Base-by-base conservation (phyloP, 2,329 filamentous ascomycete genomes). In the Colletotrichum sp. region DNA sequence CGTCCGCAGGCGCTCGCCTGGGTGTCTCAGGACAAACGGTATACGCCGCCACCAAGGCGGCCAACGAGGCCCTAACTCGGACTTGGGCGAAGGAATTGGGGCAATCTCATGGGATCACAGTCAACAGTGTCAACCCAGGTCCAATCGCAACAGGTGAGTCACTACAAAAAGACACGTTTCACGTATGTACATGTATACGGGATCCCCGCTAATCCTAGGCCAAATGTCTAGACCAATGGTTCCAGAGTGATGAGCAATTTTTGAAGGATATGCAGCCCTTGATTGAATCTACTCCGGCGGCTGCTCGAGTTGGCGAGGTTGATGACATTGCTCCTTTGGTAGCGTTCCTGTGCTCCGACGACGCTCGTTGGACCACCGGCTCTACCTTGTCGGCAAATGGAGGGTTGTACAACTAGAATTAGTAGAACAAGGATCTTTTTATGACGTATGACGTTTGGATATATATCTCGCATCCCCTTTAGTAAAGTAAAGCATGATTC, bases 11-110 rank as follows among this genome's bases (percentile, higher is more conserved):
- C 16, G 82, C 83, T 3, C 80, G 82, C 1, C 69, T 83, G 4
- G 83, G 82, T 1, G 75, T 82, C 5, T 77, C 81, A 2, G 78
- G 76, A 0, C 77, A 83, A 49, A 81, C 82, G 0, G 81, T 85
- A 0, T 86, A 86, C 32, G 81, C 78, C 0, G 79, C 83, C 2
- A 84, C 82, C 1, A 85, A 85, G 65, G 84, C 83, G 5, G 84
- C 84, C 0, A 72, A 80, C 24, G 83, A 84, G 68, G 79, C 80
- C 6, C 63, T 82, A 3, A 76, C 72, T 4, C 79, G 82, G 4
- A 79, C 80, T 1, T 83, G 81, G 82, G 82, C 82, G 3, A 81
- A 80, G 34, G 83, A 84, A 49, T 78, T 84, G 1, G 83, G 82
- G 6, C 82, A 80, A 16, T 73, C 71, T 0, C 77, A 82, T 10